These are phyloP conservation scores for Rhododendron williamsianum DNA, from an alignment of 148 eudicot genomes.

Conservation along the genomic window DNA sequence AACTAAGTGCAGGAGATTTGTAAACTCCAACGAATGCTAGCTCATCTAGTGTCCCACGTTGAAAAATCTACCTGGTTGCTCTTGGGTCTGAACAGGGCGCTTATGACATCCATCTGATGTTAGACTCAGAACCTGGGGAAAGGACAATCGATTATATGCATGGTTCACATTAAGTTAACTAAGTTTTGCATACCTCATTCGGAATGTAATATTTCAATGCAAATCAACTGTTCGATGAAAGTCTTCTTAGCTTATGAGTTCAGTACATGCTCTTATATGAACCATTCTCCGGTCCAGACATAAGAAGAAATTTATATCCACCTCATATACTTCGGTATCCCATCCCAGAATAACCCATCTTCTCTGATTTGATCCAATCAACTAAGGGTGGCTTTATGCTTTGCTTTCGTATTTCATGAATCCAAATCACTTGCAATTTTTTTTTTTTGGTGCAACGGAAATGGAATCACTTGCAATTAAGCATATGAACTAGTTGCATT, in stretches of 20 bases:
- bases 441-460: too few relatives aligned
- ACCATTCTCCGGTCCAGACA: background rate
- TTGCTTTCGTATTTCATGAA: background rate
- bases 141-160: background rate
- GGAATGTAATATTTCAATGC: background rate
- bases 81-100: background rate
- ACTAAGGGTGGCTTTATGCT: background rate
- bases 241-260: background rate
- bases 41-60: background rate
- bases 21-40: background rate
- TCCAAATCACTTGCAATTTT: background rate
- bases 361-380: background rate
- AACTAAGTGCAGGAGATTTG: background rate
- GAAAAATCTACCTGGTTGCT: background rate
- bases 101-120: background rate
- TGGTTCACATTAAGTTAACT: background rate
- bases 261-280: background rate
- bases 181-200: background rate
- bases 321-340: background rate
- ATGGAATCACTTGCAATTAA: background rate
- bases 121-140: background rate
- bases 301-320: background rate
- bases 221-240: background rate
- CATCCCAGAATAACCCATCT: background rate
- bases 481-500: background rate